Evolutionary conservation across 768 basidiomycete species (phyloP).

Genomic region (Phylloporus arenicola): DNA sequence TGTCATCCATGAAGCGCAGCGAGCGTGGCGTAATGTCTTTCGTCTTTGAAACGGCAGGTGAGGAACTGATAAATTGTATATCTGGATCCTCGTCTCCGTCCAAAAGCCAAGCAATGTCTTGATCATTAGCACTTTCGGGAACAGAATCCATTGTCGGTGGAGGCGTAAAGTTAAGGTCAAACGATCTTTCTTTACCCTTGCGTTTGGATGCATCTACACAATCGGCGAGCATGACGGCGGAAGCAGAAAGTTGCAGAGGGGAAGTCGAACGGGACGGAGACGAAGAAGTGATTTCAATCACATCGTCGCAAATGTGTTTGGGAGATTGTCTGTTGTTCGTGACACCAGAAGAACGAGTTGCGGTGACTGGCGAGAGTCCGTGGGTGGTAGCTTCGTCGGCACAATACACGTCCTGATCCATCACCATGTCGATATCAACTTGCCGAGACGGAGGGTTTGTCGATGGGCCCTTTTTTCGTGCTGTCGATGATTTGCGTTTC

Average conservation of each 20-base stretch:
- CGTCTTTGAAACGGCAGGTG: slow-evolving; percentile 31
- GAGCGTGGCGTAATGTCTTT: slow-evolving; percentile 1
- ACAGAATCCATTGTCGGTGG: not conserved
- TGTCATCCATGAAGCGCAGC: slow-evolving; percentile 15
- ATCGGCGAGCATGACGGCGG: not conserved
- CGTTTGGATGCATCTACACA: not conserved
- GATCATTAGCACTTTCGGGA: slow-evolving; percentile 13
- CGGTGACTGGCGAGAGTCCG: slow-evolving; percentile 11
- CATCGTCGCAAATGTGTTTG: slow-evolving; percentile 16
- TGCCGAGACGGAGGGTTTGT: slow-evolving; percentile 42
- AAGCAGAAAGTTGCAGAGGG: slow-evolving; percentile 6
- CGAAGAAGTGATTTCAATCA: slow-evolving; percentile 32
- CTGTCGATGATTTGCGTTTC: slow-evolving; percentile 12
- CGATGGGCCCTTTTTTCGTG: slow-evolving; percentile 23
- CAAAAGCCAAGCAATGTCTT: slow-evolving; percentile 61
- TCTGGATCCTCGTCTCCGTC: slow-evolving; percentile 59
- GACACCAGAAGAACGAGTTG: slow-evolving; percentile 1
- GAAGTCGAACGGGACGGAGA: slow-evolving; percentile 19
- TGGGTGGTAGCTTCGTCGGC: slow-evolving; percentile 5
- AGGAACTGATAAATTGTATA: slow-evolving; percentile 49
- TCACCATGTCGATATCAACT: slow-evolving; percentile 48
- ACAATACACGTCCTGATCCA: slow-evolving; percentile 39
- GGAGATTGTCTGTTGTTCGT: slow-evolving; percentile 15
- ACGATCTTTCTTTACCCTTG: slow-evolving; percentile 10
- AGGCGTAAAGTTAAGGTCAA: not conserved